Evolutionary conservation across 805 yeast genomes (phyloP).

Genomic region (Candida berthetii): DNA sequence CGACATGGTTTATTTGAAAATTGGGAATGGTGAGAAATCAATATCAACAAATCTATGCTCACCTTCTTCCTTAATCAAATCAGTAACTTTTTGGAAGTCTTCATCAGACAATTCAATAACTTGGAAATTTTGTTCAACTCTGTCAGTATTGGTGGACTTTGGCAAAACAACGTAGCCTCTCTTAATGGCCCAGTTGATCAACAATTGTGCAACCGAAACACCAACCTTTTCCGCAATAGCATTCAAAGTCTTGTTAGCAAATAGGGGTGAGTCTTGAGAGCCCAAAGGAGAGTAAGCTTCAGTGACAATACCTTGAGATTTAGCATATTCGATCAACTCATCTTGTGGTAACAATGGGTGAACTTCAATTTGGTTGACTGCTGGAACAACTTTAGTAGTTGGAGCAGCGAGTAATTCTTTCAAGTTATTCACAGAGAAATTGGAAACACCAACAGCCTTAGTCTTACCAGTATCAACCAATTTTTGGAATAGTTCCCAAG

Average conservation of each 20-base stretch:
- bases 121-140: slow-evolving; percentile 30
- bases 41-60: slow-evolving; percentile 18
- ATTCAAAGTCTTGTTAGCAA: slow-evolving; percentile 33
- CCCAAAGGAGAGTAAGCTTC: slow-evolving; percentile 81
- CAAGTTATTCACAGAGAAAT: slow-evolving; percentile 51
- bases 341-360: slow-evolving; percentile 70
- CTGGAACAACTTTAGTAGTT: slow-evolving; percentile 52
- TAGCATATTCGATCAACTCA: slow-evolving; percentile 46
- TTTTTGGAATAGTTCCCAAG: slow-evolving; percentile 62
- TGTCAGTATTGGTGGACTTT: slow-evolving; percentile 34
- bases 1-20: slow-evolving; percentile 23
- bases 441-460: slow-evolving; percentile 73
- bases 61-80: slow-evolving; percentile 18
- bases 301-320: slow-evolving; percentile 42
- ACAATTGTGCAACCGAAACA: slow-evolving; percentile 38
- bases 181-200: slow-evolving; percentile 52
- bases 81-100: slow-evolving; percentile 23
- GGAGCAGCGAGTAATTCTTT: slow-evolving; percentile 42
- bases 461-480: slow-evolving; percentile 46
- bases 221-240: slow-evolving; percentile 36
- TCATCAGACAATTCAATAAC: slow-evolving; percentile 24
- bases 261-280: slow-evolving; percentile 44
- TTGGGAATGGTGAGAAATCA: slow-evolving; percentile 30
- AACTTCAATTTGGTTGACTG: slow-evolving; percentile 67
- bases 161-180: slow-evolving; percentile 50